Evolutionary conservation across 2,329 filamentous ascomycete species (phyloP).

Genomic region (Beauveria sp.): DNA sequence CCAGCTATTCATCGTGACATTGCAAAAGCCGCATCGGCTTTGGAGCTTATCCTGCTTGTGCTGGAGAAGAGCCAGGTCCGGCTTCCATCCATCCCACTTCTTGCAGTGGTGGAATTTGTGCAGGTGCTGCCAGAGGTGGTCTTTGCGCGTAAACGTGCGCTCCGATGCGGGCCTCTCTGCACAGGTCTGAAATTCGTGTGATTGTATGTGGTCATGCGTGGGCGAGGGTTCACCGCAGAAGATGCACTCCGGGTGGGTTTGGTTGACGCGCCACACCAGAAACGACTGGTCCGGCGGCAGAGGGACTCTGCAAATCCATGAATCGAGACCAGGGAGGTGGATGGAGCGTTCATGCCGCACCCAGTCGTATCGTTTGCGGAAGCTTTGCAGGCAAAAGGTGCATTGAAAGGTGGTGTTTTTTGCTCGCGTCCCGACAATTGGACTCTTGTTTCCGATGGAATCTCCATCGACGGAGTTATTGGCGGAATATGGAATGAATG

Average conservation of each 20-base stretch:
- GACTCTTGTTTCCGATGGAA: background rate
- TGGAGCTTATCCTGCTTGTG: slow-evolving; percentile 20
- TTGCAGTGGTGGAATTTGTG: slow-evolving; percentile 37
- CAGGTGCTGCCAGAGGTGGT: slow-evolving; percentile 34
- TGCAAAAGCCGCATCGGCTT: slow-evolving; percentile 25
- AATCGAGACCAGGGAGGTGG: slow-evolving; percentile 33
- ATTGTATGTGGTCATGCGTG: slow-evolving; percentile 27
- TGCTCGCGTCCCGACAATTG: background rate
- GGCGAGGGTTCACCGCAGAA: slow-evolving; percentile 30
- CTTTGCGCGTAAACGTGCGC: slow-evolving; percentile 34
- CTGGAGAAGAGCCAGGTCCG: slow-evolving; percentile 26
- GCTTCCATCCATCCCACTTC: slow-evolving; percentile 41
- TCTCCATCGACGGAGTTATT: slow-evolving; percentile 11
- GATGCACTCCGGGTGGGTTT: slow-evolving; percentile 32
- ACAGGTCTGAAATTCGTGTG: slow-evolving; percentile 39
- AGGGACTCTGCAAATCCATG: slow-evolving; percentile 43
- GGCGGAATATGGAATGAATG: slow-evolving; percentile 3
- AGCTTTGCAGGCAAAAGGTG: slow-evolving; percentile 29
- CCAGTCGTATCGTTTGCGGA: slow-evolving; percentile 34
- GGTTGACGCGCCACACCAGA: slow-evolving; percentile 40
- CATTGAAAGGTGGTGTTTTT: slow-evolving; percentile 26
- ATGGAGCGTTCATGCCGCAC: slow-evolving; percentile 42
- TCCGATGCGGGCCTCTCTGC: slow-evolving; percentile 37
- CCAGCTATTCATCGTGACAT: slow-evolving; percentile 19
- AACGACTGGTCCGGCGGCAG: slow-evolving; percentile 27